These are phyloP conservation scores for Fomitopsis pinicola DNA, from an alignment of 1,284 basidiomycete genomes.

Conservation along the genomic window DNA sequence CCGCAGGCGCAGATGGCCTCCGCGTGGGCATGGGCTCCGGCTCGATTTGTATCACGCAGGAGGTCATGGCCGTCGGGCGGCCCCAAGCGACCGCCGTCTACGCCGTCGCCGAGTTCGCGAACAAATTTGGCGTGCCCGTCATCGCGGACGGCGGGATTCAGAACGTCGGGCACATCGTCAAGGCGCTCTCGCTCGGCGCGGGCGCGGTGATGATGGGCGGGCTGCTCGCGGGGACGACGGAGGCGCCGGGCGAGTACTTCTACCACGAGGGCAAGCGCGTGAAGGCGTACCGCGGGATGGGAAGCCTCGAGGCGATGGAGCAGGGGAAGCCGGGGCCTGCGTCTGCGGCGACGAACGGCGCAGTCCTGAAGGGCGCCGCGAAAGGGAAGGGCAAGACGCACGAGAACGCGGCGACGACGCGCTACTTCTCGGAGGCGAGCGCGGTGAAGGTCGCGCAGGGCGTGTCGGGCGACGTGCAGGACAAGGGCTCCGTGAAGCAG, in stretches of 20 bases:
- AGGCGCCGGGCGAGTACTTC: slow-evolving; percentile 98
- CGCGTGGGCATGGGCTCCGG: slow-evolving; percentile 98
- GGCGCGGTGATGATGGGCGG: slow-evolving; percentile 99
- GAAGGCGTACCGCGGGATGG: slow-evolving; percentile 99
- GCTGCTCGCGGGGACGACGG: slow-evolving; percentile 91
- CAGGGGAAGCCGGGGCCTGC: slow-evolving; percentile 55
- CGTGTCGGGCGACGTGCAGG: slow-evolving; percentile 94
- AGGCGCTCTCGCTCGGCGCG: slow-evolving; percentile 92
- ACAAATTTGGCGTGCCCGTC: slow-evolving; percentile 92
- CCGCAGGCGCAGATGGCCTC: slow-evolving; percentile 91
- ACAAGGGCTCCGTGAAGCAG: slow-evolving; percentile 91
- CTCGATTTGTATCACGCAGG: slow-evolving; percentile 99
- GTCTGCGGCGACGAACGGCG: slow-evolving; percentile 25
- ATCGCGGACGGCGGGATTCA: slow-evolving; percentile 97
- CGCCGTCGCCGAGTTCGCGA: slow-evolving; percentile 91
- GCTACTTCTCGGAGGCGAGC: slow-evolving; percentile 96
- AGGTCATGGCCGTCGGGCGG: slow-evolving; percentile 99
- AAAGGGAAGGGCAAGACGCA: slow-evolving; percentile 50
- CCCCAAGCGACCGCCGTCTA: slow-evolving; percentile 97
- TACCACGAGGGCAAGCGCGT: slow-evolving; percentile 98
- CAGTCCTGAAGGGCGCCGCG: slow-evolving; percentile 31
- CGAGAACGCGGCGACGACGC: slow-evolving; percentile 94
- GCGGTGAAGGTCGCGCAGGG: slow-evolving; percentile 97
- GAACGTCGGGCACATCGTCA: slow-evolving; percentile 98
- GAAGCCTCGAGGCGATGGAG: slow-evolving; percentile 95